Conservation (phyloP, 345 rosid species). For the Citrus reticulata region DNA sequence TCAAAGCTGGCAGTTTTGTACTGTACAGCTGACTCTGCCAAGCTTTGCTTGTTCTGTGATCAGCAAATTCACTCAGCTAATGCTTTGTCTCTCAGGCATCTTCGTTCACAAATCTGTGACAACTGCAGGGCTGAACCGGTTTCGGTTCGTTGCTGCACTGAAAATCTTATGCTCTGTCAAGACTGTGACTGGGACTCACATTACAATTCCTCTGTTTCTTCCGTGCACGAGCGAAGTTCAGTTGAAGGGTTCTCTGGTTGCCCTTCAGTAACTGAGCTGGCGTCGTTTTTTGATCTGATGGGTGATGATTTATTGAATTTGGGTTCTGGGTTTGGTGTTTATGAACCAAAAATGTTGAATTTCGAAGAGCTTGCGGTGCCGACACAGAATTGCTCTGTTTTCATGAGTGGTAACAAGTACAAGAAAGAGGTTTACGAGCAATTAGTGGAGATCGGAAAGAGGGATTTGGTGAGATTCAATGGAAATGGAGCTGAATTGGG, state of each 20-base stretch:
- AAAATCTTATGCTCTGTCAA: slow-evolving; percentile 30
- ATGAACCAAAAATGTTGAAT: neutral
- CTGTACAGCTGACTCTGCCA: slow-evolving; percentile 24
- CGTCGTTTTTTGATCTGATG: slow-evolving; percentile 22
- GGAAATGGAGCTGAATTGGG: slow-evolving; percentile 5
- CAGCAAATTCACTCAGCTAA: slow-evolving; percentile 22
- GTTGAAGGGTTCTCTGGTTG: slow-evolving; percentile 40
- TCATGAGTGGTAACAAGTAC: neutral
- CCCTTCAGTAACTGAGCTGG: slow-evolving; percentile 31
- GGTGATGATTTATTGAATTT: neutral
- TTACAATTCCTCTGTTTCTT: slow-evolving; percentile 16
- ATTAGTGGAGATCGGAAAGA: slow-evolving; percentile 14
- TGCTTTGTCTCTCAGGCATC: slow-evolving; percentile 19
- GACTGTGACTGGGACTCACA: slow-evolving; percentile 31
- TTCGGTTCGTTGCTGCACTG: slow-evolving; percentile 23
- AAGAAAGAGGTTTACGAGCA: slow-evolving; percentile 14
- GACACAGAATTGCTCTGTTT: slow-evolving; percentile 8
- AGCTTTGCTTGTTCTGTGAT: slow-evolving; percentile 22
- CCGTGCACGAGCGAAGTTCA: slow-evolving; percentile 13
- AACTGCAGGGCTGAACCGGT: slow-evolving; percentile 19
- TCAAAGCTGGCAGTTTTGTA: slow-evolving; percentile 15
- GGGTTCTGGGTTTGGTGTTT: neutral
- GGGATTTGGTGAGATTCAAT: neutral
- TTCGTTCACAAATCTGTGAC: slow-evolving; percentile 18
- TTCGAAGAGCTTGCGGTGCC: slow-evolving; percentile 8